Conservation (phyloP, 2,329 filamentous ascomycete species). For the Paradendryphiella salina region DNA sequence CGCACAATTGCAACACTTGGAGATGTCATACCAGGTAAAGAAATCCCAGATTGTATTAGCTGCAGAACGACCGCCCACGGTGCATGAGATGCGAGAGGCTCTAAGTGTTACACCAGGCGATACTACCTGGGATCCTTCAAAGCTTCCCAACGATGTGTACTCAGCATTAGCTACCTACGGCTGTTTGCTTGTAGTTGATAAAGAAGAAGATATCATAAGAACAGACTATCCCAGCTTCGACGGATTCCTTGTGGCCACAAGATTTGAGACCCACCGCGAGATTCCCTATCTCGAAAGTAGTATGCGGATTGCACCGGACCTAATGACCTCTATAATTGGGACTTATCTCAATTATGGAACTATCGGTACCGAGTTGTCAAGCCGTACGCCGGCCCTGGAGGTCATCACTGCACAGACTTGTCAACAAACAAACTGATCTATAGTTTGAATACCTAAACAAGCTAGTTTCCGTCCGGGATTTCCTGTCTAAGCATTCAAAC, state of each 20-base stretch:
- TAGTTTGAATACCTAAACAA: too few species aligned
- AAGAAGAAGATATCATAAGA: constrained; percentile 30
- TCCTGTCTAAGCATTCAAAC: too few species aligned
- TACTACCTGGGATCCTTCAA: constrained; percentile 17
- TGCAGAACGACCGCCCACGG: constrained; percentile 38
- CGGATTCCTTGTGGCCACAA: constrained; percentile 19
- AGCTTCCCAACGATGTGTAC: constrained; percentile 21
- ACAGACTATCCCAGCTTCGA: constrained; percentile 28
- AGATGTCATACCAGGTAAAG: constrained; percentile 26
- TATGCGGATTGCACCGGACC: constrained; percentile 9
- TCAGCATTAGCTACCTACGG: constrained; percentile 27
- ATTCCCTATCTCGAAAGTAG: background rate
- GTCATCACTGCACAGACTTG: too few species aligned
- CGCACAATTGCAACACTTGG: background rate
- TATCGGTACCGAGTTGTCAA: constrained; percentile 24
- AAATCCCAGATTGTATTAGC: constrained; percentile 39
- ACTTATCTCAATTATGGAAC: constrained; percentile 31
- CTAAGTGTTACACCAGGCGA: constrained; percentile 46
- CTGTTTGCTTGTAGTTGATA: constrained; percentile 28
- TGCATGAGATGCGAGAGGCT: constrained; percentile 47
- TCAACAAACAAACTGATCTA: too few species aligned
- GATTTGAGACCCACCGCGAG: background rate
- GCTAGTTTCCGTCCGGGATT: too few species aligned
- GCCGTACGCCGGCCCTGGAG: too few species aligned
- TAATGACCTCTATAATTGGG: constrained; percentile 21